These are phyloP conservation scores for Dianthus caryophyllus DNA, from an alignment of 148 eudicot genomes.

Conservation along the genomic window DNA sequence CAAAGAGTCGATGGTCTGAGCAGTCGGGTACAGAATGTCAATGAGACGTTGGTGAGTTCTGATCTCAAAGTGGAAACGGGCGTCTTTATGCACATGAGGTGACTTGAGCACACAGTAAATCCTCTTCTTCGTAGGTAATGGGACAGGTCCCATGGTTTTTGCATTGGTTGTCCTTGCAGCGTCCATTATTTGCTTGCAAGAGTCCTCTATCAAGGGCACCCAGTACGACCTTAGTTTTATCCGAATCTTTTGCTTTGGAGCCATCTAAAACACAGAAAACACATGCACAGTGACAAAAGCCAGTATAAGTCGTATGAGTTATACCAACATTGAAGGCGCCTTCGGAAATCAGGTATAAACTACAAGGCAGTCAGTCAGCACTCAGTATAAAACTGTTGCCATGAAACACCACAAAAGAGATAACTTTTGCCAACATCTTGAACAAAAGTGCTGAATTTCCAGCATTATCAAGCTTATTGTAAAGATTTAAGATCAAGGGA, in stretches of 20 bases:
- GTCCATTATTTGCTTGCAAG: slow-evolving; percentile 93
- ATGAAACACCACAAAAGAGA: not conserved
- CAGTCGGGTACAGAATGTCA: slow-evolving; percentile 87
- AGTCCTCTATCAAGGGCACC: slow-evolving; percentile 89
- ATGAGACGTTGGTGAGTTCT: slow-evolving; percentile 93
- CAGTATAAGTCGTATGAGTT: too few species aligned
- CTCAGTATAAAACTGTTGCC: not conserved
- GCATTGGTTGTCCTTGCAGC: slow-evolving; percentile 87
- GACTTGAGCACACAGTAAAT: slow-evolving; percentile 83
- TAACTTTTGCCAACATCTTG: not conserved
- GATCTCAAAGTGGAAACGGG: slow-evolving; percentile 94
- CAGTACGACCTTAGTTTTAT: slow-evolving; percentile 87
- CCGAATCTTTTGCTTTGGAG: slow-evolving; percentile 79
- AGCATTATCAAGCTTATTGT: not conserved
- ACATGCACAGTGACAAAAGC: not conserved
- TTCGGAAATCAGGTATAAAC: not conserved
- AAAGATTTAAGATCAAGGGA: not conserved
- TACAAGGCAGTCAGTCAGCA: not conserved
- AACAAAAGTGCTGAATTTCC: not conserved
- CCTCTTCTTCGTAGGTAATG: slow-evolving; percentile 82
- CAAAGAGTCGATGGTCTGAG: slow-evolving; percentile 88
- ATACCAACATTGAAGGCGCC: not conserved
- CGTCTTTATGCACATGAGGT: slow-evolving; percentile 97
- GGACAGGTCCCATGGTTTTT: slow-evolving; percentile 95
- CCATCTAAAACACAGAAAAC: slow-evolving; percentile 20